Conservation (phyloP, 192 early-diverging fungal genomes). For the Pilaira anomala region DNA sequence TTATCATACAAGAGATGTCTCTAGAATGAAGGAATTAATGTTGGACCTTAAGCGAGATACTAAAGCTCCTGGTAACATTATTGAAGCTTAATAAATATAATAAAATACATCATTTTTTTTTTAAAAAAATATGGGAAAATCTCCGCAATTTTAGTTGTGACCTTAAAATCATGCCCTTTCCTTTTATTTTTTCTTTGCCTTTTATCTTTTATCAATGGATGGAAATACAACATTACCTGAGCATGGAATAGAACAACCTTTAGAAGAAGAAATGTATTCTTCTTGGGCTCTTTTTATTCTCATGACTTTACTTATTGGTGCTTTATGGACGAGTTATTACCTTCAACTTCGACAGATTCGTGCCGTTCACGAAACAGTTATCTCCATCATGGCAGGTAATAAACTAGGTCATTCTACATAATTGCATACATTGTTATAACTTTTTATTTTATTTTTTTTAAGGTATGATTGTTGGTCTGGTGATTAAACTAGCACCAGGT, state of each 20-base stretch:
- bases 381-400: constrained; percentile 88
- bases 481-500: constrained; percentile 57
- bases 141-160: not conserved
- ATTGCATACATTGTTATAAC: too few species aligned
- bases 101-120: not conserved
- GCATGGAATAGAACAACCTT: constrained; percentile 20
- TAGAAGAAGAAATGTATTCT: constrained; percentile 69
- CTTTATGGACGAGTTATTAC: constrained; percentile 86
- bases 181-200: not conserved
- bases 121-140: constrained; percentile 1
- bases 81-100: constrained; percentile 31
- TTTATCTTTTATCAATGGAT: not conserved
- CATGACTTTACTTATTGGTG: constrained; percentile 77
- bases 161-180: not conserved
- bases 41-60: constrained; percentile 64
- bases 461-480: constrained; percentile 69
- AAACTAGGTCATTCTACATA: too few species aligned
- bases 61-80: constrained; percentile 62
- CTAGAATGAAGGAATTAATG: constrained; percentile 69
- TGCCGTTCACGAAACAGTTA: constrained; percentile 92
- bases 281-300: constrained; percentile 86
- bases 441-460: too few species aligned
- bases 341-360: constrained; percentile 84
- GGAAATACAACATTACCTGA: not conserved
- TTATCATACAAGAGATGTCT: constrained; percentile 54